Conservation (phyloP, 352 stramenopile species). For the Phytopythium oedochilum region DNA sequence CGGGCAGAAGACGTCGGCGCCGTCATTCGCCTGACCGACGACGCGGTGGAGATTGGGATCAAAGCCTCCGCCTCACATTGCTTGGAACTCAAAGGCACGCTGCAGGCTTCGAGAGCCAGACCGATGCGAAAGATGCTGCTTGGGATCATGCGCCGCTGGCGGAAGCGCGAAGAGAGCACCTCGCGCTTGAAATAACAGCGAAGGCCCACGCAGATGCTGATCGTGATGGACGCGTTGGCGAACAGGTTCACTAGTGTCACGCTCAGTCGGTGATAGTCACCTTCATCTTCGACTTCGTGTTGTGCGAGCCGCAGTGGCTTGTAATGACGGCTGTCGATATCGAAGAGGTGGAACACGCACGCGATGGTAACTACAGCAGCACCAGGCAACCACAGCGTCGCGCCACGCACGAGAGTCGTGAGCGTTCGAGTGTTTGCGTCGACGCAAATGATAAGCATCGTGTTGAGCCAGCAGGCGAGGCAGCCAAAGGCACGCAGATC, state of each 20-base stretch:
- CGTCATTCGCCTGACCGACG: too few relatives aligned
- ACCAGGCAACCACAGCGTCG: constrained; percentile 10
- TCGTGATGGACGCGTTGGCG: constrained; percentile 16
- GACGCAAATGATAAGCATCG: constrained; percentile 12
- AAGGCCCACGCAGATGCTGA: constrained; percentile 12
- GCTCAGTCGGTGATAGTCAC: constrained; percentile 4
- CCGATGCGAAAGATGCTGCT: constrained; percentile 3
- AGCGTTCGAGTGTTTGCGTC: constrained; percentile 20
- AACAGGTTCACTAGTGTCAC: constrained; percentile 18
- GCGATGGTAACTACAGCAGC: constrained; percentile 10
- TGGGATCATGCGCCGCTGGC: not conserved
- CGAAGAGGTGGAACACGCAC: constrained; percentile 5
- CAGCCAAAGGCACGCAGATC: constrained; percentile 8
- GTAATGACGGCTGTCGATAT: constrained; percentile 12
- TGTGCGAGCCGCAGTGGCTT: constrained; percentile 1
- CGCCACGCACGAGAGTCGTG: constrained; percentile 3
- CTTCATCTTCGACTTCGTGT: constrained; percentile 7
- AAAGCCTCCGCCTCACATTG: too few relatives aligned
- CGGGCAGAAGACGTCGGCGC: too few relatives aligned
- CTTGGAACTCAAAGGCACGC: too few relatives aligned
- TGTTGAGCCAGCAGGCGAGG: constrained; percentile 13
- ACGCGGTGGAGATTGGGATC: too few relatives aligned
- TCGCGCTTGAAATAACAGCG: constrained; percentile 2
- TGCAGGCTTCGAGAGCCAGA: not conserved
- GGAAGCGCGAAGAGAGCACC: not conserved